Conservation (phyloP, 345 rosid genomes). For the Iberis pinnata region DNA sequence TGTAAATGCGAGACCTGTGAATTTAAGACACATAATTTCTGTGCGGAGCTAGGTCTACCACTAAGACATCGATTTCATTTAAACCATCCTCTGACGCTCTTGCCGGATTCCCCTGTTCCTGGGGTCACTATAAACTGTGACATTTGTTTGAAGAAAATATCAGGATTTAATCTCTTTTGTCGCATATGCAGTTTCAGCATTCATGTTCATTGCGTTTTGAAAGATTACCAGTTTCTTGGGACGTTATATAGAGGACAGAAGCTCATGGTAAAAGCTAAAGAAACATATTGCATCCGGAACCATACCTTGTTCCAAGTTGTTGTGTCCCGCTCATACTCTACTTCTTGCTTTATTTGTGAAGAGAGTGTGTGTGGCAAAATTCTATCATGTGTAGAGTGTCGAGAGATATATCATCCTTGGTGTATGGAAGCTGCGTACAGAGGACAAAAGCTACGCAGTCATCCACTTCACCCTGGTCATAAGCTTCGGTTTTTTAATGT, state of each 20-base stretch:
- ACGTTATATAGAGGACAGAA: constrained; percentile 1
- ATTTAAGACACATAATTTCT: background rate
- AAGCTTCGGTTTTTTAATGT: background rate
- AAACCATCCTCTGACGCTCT: background rate
- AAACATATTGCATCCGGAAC: background rate
- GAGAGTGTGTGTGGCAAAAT: background rate
- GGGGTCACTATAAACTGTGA: background rate
- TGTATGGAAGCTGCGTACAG: background rate
- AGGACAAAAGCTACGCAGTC: background rate
- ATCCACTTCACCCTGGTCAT: constrained; percentile 13
- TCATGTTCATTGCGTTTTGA: background rate
- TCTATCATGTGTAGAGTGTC: background rate
- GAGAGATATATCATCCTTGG: background rate
- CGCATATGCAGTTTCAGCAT: background rate
- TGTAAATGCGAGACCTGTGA: background rate
- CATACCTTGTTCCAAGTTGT: background rate
- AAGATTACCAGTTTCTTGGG: background rate
- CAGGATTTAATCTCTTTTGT: background rate
- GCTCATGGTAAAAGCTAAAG: background rate
- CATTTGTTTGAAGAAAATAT: background rate
- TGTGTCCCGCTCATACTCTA: background rate
- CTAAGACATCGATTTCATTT: background rate
- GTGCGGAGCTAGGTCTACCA: constrained; percentile 1
- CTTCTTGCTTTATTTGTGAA: background rate
- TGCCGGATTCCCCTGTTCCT: background rate